Evolutionary conservation across 129 eudicot genomes (phyloP), one percentile per base, ranked within the genome.

Genomic region (Rutidosis leptorrhynchoides): DNA sequence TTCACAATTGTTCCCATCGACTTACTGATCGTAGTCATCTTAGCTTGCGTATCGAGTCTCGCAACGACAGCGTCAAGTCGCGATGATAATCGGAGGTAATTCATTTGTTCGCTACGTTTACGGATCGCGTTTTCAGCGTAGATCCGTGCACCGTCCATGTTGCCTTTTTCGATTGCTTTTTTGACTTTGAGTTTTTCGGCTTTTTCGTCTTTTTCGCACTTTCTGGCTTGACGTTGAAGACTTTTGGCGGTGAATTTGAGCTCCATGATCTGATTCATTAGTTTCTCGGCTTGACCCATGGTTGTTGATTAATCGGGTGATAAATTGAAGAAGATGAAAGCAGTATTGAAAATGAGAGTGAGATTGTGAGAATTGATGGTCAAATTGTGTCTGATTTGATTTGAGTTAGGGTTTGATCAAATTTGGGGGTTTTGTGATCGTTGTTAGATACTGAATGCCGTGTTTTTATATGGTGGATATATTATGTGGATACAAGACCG

Each of bases 101-200:
- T 92, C 95, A 92, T 88, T 81, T 88, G 96, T 63, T 92, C 96
- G 81, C 70, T 83, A 52, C 96, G 96, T 64, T 92, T 92, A 10
- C 96, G 90, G 85, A 91, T 91, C 16, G 96, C 92, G 80, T 84
- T 90, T 77, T 90, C 93, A 52, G 95, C 95, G 77, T 87, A 90
- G 81, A 90, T 90, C 27, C 93, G 63, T 3, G 93, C 97, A 46
- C 97, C 95, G 77, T 90, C 97, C 87, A 82, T 84, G 64, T 90
- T 90, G 5, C 92, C 95, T 66, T 89, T 89, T 68, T 89, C 95
- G 81, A 89, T 89, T 40, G 96, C 96, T 19, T 89, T 89, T 23
- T 89, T 89, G 24, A 89, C 86, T 77, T 87, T 90, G 19, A 90
- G 74, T 26, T 87, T 90, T 81, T 87, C 95, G 21, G 89, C 24